Evolutionary conservation across 768 basidiomycete genomes (phyloP).

Genomic region (Suillus ampliporus): DNA sequence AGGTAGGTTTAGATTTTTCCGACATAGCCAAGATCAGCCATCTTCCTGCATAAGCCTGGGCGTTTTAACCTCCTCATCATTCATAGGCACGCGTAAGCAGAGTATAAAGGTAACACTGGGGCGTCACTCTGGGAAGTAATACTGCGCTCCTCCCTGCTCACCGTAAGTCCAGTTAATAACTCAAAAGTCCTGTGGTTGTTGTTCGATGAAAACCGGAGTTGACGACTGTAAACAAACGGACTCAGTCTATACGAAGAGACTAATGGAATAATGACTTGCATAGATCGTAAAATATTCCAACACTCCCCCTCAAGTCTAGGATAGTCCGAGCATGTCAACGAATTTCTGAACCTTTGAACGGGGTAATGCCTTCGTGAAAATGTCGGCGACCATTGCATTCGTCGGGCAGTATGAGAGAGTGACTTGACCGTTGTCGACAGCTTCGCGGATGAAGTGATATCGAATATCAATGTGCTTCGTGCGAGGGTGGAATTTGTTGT

Average conservation of each 20-base stretch:
- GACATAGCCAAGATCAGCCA: too few species aligned
- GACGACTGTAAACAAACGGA: too few species aligned
- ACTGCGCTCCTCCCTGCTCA: background rate
- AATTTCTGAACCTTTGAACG: background rate
- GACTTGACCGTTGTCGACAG: background rate
- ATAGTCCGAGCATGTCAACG: slow-evolving; percentile 1
- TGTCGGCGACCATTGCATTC: background rate
- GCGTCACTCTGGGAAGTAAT: background rate
- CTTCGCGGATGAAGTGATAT: slow-evolving; percentile 14
- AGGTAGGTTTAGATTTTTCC: too few species aligned
- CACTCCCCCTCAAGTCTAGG: background rate
- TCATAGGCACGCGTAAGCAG: background rate
- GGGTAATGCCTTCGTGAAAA: background rate
- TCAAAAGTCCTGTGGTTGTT: background rate
- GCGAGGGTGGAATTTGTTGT: slow-evolving; percentile 12
- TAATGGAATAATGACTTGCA: too few species aligned
- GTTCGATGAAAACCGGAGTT: too few species aligned
- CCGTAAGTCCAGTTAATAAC: background rate
- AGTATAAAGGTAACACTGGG: background rate
- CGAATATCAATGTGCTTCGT: slow-evolving; percentile 7
- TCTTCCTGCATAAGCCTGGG: too few species aligned
- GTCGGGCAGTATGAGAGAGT: background rate
- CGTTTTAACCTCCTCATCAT: too few species aligned
- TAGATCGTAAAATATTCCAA: too few species aligned
- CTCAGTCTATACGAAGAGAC: too few species aligned